Base-by-base conservation (phyloP, 192 early-diverging fungal genomes). In the Coemansia sp. region DNA sequence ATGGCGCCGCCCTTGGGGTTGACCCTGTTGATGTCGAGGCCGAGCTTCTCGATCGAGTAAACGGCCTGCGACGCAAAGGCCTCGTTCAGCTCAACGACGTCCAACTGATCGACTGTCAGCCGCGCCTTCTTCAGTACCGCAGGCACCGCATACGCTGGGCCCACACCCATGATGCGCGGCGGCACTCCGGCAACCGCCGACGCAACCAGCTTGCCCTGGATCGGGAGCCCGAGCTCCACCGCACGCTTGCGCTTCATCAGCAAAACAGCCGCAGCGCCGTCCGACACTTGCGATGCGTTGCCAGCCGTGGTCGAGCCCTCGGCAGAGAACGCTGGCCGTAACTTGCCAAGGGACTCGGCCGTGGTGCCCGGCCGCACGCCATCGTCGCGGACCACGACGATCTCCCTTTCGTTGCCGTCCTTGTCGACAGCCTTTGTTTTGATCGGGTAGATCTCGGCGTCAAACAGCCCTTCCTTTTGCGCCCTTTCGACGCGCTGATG, bases 1-100 rank as follows among this genome's bases (percentile, higher is more conserved):
- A 99, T 99, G 38, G 97, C 97, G 67, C 97, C 97, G 63, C 97
- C 97, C 87, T 94, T 91, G 50, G 94, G 94, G 85, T 99, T 99
- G 74, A 98, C 93, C 88, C 93, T 97, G 62, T 91, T 87, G 74
- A 89, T 72, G 67, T 87, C 85, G 58, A 99, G 89, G 25, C 87
- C 89, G 42, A 95, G 88, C 75, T 93, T 91, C 79, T 96, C 89
- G 42, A 92, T 86, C 61, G 86, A 92, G 87, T 93, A 95, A 41
- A 95, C 89, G 14, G 95, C 91, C 83, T 99, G 95, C 57, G 94
- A 97, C 34, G 96, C 96, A 82, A 99, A 97, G 23, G 96, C 96
- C 84, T 97, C 96, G 84, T 99, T 99, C 67, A 99, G 88, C 79
- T 98, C 95, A 62, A 83, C 91, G 62, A 97, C 76, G 64, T 91